Base-by-base conservation (phyloP, 179 eudicot genomes). In the Carnegiea gigantea region DNA sequence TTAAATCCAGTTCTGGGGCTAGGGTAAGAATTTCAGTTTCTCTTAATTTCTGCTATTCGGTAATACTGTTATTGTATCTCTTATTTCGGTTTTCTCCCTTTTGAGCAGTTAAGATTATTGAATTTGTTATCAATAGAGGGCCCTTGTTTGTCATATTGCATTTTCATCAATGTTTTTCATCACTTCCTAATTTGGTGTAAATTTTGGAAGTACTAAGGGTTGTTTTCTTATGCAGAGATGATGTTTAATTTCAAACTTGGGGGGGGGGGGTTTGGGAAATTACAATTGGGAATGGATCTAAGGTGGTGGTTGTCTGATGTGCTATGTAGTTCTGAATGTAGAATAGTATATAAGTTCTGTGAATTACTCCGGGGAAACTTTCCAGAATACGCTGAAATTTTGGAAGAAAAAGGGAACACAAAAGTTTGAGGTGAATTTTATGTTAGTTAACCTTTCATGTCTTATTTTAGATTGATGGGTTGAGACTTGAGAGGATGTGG, bases 1-100 rank as follows among this genome's bases (percentile, higher is more conserved):
- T 24, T 78, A 5, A 71, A 18, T 77, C 77, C 81, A n/a, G 26
- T 80, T 15, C 38, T 77, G 28, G 80, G 65, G 10, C 44, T 73
- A n/a, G 80, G 80, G 80, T 73, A 68, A 75, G 80, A 26, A 5
- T 70, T 28, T 44, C 44, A 12, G 46, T 59, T 4, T 59, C 15
- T 78, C 68, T 24, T 51, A 23, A n/a, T 75, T 75, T 49, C 62
- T 23, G 7, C 14, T 75, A 9, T 48, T 51, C 20, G 13, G 1
- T 20, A 21, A 13, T 48, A 3, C 9, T 44, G 17, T 0, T 74
- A 3, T 74, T 43, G 4, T 73, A 8, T 17, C 12, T 38, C 49
- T 38, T 17, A 6, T 33, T 6, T 38, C 53, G 75, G 49, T 18
- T 20, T 40, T 72, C 51, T 43, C 26, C 23, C 48, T 40, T 44